phyloP scores from a whole-genome alignment of 176 grass and related monocot species.

The Chloris gayana region DNA sequence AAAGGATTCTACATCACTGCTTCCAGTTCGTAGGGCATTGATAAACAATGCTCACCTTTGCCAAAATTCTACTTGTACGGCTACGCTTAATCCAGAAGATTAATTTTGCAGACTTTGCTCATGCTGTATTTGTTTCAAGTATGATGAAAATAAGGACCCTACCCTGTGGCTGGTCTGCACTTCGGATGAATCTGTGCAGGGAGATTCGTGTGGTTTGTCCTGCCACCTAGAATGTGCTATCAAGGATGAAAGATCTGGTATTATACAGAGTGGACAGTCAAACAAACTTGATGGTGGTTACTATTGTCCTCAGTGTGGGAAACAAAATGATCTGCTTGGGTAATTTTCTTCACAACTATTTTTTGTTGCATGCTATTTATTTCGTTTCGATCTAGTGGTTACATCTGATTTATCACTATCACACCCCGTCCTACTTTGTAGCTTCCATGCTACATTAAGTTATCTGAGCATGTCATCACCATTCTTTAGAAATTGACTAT shows the following conservation, averaged over 20 bases:
- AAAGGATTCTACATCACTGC: conserved; percentile 10
- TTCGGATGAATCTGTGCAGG: conserved; percentile 45
- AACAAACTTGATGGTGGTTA: conserved; percentile 61
- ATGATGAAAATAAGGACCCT: conserved; percentile 72
- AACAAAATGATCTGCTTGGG: conserved; percentile 65
- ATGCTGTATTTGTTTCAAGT: conserved; percentile 64
- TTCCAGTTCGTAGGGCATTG: conserved; percentile 33
- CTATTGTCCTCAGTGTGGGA: conserved; percentile 52
- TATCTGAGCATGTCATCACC: background rate
- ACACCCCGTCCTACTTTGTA: background rate
- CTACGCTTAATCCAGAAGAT: conserved; percentile 48
- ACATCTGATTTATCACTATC: conserved; percentile 9
- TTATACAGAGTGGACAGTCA: conserved; percentile 45
- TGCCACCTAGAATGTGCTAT: conserved; percentile 8
- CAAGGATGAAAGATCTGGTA: conserved; percentile 49
- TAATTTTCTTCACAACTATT: conserved; percentile 39
- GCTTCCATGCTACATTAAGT: conserved; percentile 17
- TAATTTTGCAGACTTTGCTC: conserved; percentile 61
- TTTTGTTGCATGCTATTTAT: background rate
- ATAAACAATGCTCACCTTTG: conserved; percentile 42
- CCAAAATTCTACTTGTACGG: conserved; percentile 66
- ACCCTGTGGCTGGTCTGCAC: conserved; percentile 62
- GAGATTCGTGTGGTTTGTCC: conserved; percentile 52
- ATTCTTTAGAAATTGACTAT: too few relatives aligned
- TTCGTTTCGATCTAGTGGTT: background rate